Conservation (phyloP, 73 alveolate species). For the Symbiodinium natans region DNA sequence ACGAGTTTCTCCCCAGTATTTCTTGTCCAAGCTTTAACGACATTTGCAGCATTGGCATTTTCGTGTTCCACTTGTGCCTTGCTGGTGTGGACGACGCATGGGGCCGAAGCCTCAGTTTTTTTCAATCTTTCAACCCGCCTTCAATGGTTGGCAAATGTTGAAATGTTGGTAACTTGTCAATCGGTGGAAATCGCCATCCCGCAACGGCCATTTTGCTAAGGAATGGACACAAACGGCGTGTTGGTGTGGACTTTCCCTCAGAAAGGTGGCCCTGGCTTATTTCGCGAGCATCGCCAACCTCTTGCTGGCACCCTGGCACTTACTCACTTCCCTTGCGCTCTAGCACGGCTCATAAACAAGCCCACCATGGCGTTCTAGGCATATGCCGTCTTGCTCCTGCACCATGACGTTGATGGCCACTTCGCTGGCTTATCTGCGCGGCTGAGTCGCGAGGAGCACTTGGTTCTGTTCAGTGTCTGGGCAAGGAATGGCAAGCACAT, state of each 20-base stretch:
- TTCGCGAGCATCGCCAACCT: background rate
- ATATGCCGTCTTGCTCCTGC: slow-evolving; percentile 45
- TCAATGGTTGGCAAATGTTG: background rate
- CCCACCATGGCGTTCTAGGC: background rate
- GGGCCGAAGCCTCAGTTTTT: background rate
- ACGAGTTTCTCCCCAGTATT: slow-evolving; percentile 24
- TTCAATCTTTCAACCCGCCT: too few species aligned
- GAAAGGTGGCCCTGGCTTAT: background rate
- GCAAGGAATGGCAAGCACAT: background rate
- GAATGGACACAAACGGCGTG: background rate
- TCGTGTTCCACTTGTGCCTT: background rate
- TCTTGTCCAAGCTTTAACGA: slow-evolving; percentile 31
- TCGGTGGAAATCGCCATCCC: background rate
- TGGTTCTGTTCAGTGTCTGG: slow-evolving; percentile 46
- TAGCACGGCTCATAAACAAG: too few species aligned
- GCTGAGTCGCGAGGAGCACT: slow-evolving; percentile 75
- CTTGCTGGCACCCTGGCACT: background rate
- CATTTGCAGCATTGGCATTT: slow-evolving; percentile 33
- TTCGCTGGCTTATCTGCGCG: slow-evolving; percentile 35
- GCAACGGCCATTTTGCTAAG: too few species aligned
- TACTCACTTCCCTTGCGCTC: too few species aligned
- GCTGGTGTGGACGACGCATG: background rate
- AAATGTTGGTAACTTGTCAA: background rate
- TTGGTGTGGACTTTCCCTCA: background rate
- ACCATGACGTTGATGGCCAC: slow-evolving; percentile 39